Evolutionary conservation across 148 eudicot species (phyloP).

Genomic region (Silene conica): DNA sequence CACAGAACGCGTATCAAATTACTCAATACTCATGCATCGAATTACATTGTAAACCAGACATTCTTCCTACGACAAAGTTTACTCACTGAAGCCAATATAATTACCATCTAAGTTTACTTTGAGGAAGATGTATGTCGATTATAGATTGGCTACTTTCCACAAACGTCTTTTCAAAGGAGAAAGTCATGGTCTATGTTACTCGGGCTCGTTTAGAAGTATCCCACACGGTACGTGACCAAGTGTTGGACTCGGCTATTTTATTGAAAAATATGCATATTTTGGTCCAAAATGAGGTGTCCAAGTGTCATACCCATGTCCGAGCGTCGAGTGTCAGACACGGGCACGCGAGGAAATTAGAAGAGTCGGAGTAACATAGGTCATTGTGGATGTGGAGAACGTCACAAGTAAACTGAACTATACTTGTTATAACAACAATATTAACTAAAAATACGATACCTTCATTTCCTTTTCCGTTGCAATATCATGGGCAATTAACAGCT

Average conservation of each 20-base stretch:
- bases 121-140: too few species aligned
- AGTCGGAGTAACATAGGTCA: too few species aligned
- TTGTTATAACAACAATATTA: not conserved
- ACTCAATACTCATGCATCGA: not conserved
- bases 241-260: too few species aligned
- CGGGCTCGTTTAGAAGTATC: too few species aligned
- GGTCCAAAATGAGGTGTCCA: too few species aligned
- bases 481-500: slow-evolving; percentile 69
- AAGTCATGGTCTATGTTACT: too few species aligned
- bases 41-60: not conserved
- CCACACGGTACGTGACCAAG: too few species aligned
- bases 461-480: slow-evolving; percentile 80
- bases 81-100: not conserved
- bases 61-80: not conserved
- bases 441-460: slow-evolving; percentile 45
- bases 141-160: not conserved
- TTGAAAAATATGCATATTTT: too few species aligned
- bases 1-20: not conserved
- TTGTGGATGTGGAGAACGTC: not conserved
- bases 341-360: too few species aligned
- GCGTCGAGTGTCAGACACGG: too few species aligned
- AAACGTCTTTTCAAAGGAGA: not conserved
- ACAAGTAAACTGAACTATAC: not conserved
- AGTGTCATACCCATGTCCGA: too few species aligned
- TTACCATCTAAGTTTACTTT: too few species aligned